These are phyloP conservation scores for Paxillus involutus DNA, from an alignment of 768 basidiomycete genomes.

Conservation along the genomic window DNA sequence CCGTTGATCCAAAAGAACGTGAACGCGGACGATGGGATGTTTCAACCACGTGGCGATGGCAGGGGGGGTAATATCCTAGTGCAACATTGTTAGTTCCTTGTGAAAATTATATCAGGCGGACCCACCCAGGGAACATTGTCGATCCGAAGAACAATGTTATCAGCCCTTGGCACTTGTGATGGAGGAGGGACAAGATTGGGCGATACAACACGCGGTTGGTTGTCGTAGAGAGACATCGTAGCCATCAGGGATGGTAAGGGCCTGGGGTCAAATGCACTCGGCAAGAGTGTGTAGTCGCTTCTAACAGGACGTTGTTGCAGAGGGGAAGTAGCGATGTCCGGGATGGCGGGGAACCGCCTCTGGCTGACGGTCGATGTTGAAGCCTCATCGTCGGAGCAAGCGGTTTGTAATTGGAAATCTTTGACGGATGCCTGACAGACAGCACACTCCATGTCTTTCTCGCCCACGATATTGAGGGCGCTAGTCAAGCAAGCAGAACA, in stretches of 20 bases:
- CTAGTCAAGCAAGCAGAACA: conserved; percentile 84
- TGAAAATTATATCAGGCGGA: conserved; percentile 7
- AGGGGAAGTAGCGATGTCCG: conserved; percentile 19
- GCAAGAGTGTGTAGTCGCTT: conserved; percentile 26
- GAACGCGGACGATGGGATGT: conserved; percentile 61
- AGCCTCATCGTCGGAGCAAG: conserved; percentile 24
- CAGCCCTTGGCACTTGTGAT: conserved; percentile 20
- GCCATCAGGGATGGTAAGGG: conserved; percentile 32
- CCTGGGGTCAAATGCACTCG: conserved; percentile 25
- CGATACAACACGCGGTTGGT: conserved; percentile 17
- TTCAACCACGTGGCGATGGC: conserved; percentile 68
- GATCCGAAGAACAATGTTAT: conserved; percentile 70
- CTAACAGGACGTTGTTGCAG: conserved; percentile 25
- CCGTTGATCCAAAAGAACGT: conserved; percentile 77
- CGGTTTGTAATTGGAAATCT: conserved; percentile 58
- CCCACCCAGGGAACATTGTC: conserved; percentile 89
- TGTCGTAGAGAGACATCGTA: conserved; percentile 30
- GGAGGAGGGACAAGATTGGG: background rate
- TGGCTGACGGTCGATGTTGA: conserved; percentile 13
- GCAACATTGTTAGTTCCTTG: conserved; percentile 5
- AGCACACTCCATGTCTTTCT: conserved; percentile 85
- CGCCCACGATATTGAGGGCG: conserved; percentile 85
- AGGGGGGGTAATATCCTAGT: conserved; percentile 80
- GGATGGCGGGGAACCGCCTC: conserved; percentile 7
- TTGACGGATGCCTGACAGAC: conserved; percentile 71